Conservation (phyloP, 2,329 filamentous ascomycete species). For the Gremmenia infestans region DNA sequence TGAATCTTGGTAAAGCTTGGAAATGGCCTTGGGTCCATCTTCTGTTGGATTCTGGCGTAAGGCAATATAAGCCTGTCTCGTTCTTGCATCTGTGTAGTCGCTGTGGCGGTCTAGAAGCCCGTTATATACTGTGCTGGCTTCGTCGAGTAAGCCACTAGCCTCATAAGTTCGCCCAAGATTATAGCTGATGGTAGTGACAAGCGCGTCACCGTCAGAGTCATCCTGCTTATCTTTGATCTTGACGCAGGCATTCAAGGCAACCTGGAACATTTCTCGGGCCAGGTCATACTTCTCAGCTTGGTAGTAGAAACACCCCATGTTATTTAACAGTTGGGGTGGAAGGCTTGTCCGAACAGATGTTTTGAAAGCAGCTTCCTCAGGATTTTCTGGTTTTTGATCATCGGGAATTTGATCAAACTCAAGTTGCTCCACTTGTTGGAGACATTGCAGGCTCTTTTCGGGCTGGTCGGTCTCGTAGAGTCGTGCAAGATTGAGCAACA, state of each 20-base stretch:
- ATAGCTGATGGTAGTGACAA: slow-evolving; percentile 95
- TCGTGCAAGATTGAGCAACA: slow-evolving; percentile 85
- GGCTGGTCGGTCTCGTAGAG: slow-evolving; percentile 83
- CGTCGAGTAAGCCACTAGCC: slow-evolving; percentile 70
- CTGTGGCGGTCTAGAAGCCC: slow-evolving; percentile 76
- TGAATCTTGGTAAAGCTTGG: slow-evolving; percentile 79
- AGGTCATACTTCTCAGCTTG: slow-evolving; percentile 76
- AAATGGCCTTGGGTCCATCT: slow-evolving; percentile 80
- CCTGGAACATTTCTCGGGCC: slow-evolving; percentile 84
- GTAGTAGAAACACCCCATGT: slow-evolving; percentile 94
- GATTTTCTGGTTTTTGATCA: slow-evolving; percentile 58
- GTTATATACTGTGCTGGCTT: slow-evolving; percentile 85
- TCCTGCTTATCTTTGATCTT: slow-evolving; percentile 72
- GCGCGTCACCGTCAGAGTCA: slow-evolving; percentile 76
- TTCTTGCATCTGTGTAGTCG: slow-evolving; percentile 89
- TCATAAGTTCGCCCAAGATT: slow-evolving; percentile 94
- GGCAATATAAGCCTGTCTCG: slow-evolving; percentile 84
- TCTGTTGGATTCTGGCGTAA: slow-evolving; percentile 75
- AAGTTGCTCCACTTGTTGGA: slow-evolving; percentile 87
- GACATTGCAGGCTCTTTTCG: slow-evolving; percentile 86
- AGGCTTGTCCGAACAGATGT: slow-evolving; percentile 68
- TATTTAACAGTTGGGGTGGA: slow-evolving; percentile 89
- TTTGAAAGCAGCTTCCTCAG: slow-evolving; percentile 53
- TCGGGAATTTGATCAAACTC: slow-evolving; percentile 74
- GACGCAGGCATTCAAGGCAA: slow-evolving; percentile 83